phyloP scores from a whole-genome alignment of 805 yeast genomes.

The Suhomyces sp. region DNA sequence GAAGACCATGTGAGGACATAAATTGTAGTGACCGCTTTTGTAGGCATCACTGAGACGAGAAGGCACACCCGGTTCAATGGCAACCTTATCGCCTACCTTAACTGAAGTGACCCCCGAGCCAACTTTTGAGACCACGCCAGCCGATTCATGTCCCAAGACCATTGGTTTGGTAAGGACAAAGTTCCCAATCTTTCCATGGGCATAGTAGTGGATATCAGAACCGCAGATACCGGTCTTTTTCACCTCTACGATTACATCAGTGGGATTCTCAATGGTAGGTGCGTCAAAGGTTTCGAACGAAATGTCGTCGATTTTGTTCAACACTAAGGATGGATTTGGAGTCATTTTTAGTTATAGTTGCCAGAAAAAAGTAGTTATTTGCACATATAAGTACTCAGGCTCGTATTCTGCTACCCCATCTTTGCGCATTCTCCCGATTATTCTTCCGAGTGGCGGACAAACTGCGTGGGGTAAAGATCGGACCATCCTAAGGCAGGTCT shows the following conservation, averaged over 20 bases:
- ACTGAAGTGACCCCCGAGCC: constrained; percentile 64
- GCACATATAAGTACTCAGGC: neutral
- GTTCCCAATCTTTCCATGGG: constrained; percentile 75
- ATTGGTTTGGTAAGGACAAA: constrained; percentile 73
- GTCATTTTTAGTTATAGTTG: neutral
- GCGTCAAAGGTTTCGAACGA: constrained; percentile 64
- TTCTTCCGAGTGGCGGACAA: neutral
- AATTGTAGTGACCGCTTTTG: constrained; percentile 75
- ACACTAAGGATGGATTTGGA: constrained; percentile 55
- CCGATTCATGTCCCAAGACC: constrained; percentile 87
- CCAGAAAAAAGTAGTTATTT: neutral
- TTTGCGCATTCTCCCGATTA: neutral
- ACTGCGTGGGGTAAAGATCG: neutral
- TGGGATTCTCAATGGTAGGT: constrained; percentile 60
- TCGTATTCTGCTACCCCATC: neutral
- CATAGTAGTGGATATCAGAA: constrained; percentile 78
- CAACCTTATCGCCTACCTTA: constrained; percentile 81
- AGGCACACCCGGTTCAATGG: constrained; percentile 89
- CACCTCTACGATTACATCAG: constrained; percentile 69
- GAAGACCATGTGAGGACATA: constrained; percentile 83
- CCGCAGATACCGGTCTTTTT: constrained; percentile 89
- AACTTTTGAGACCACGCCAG: constrained; percentile 71
- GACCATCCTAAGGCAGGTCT: neutral
- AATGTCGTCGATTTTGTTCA: constrained; percentile 62
- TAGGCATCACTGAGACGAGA: constrained; percentile 72